Conservation (phyloP, 495 filamentous ascomycete species). For the Talaromyces liani region DNA sequence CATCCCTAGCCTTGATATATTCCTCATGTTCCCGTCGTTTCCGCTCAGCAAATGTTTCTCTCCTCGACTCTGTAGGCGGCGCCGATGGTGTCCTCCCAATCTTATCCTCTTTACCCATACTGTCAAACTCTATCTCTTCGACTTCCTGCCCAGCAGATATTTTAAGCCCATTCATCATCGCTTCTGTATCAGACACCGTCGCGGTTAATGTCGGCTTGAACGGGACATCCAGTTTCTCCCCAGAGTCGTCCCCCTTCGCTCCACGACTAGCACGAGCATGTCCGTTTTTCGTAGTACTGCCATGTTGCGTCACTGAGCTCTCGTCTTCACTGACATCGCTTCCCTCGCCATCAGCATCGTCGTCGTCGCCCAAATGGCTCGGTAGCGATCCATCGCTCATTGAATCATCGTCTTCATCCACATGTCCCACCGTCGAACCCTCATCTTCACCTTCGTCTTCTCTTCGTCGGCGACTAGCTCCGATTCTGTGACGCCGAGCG, state of each 20-base stretch:
- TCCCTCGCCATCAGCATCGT: conserved; percentile 57
- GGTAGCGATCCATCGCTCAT: conserved; percentile 71
- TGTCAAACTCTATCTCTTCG: conserved; percentile 61
- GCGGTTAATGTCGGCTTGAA: conserved; percentile 22
- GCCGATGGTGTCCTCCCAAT: conserved; percentile 31
- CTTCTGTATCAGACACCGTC: conserved; percentile 64
- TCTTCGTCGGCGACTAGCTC: conserved; percentile 64
- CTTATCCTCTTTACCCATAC: conserved; percentile 33
- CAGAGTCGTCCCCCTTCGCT: neutral
- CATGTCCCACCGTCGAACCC: conserved; percentile 53
- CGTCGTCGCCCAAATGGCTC: conserved; percentile 68
- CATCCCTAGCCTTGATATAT: conserved; percentile 76
- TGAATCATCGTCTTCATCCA: conserved; percentile 75
- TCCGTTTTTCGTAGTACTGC: conserved; percentile 30
- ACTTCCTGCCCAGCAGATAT: conserved; percentile 45
- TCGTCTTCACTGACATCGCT: conserved; percentile 71
- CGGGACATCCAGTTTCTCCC: conserved; percentile 2
- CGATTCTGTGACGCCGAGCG: conserved; percentile 59
- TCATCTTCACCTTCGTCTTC: conserved; percentile 77
- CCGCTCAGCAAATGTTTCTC: conserved; percentile 52
- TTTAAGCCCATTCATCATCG: conserved; percentile 80
- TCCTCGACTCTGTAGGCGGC: conserved; percentile 30
- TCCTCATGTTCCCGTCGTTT: conserved; percentile 85
- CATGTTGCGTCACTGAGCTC: conserved; percentile 38
- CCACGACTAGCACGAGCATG: conserved; percentile 21